Evolutionary conservation across 805 yeast species (phyloP).

Genomic region (Candida lessepsii): DNA sequence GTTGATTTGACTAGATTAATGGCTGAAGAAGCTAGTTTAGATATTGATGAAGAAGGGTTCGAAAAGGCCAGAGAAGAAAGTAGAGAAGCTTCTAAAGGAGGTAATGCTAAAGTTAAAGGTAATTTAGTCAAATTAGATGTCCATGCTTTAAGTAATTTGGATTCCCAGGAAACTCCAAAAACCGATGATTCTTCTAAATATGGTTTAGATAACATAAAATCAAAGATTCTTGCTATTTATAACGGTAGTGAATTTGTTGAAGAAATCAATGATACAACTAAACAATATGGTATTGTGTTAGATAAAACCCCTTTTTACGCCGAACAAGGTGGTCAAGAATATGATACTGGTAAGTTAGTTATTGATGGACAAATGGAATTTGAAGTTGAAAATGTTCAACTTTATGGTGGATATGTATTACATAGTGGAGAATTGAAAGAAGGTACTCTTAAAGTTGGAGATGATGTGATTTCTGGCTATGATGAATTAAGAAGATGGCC

Average conservation of each 20-base stretch:
- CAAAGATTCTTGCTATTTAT: conserved; percentile 70
- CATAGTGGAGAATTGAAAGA: conserved; percentile 87
- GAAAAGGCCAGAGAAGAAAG: conserved; percentile 88
- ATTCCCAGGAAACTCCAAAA: conserved; percentile 61
- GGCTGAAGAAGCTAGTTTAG: conserved; percentile 97
- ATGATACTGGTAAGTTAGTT: conserved; percentile 89
- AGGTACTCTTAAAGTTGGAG: conserved; percentile 69
- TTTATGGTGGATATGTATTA: conserved; percentile 90
- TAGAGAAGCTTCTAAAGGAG: conserved; percentile 92
- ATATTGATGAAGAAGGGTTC: conserved; percentile 88
- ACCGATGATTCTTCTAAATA: conserved; percentile 85
- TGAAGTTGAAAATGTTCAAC: conserved; percentile 87
- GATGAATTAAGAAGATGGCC: conserved; percentile 96
- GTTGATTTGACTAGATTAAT: conserved; percentile 95
- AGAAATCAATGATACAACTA: conserved; percentile 32
- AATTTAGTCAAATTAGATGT: conserved; percentile 81
- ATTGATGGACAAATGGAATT: conserved; percentile 87
- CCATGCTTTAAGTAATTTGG: conserved; percentile 77
- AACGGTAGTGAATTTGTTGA: conserved; percentile 63
- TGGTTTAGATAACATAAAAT: conserved; percentile 63
- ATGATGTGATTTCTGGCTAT: conserved; percentile 76
- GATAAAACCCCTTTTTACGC: conserved; percentile 96
- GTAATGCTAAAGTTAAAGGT: conserved; percentile 58
- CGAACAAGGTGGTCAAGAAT: conserved; percentile 99
- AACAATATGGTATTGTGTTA: conserved; percentile 74